Percentiles rank a stretch among this genome's conserved stretches.
These are phyloP conservation scores for Backusella morwellensis DNA, from an alignment of 192 early-diverging fungal species.

Conservation along the genomic window DNA sequence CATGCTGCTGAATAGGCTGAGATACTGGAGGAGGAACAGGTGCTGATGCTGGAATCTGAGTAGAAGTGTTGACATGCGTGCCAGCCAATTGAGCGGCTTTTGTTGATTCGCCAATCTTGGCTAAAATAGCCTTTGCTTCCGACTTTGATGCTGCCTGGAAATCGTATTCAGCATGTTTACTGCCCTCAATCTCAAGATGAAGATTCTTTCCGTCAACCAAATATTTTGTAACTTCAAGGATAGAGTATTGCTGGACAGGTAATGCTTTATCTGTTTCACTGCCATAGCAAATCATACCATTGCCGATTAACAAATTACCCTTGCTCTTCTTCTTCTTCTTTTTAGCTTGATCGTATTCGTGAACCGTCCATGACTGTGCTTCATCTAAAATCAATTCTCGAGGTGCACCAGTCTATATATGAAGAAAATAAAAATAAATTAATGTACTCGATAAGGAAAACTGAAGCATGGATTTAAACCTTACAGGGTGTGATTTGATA, in stretches of 20 bases:
- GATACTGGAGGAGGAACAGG: constrained; percentile 1
- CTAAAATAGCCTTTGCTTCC: constrained; percentile 66
- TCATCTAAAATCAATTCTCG: constrained; percentile 26
- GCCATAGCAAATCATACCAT: constrained; percentile 58
- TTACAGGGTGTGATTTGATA: constrained; percentile 3
- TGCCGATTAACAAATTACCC: constrained; percentile 65
- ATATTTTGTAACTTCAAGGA: constrained; percentile 59
- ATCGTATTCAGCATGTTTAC: constrained; percentile 54
- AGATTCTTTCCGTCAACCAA: constrained; percentile 64
- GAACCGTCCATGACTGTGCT: constrained; percentile 51
- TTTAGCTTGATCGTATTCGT: constrained; percentile 59
- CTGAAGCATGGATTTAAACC: constrained; percentile 4
- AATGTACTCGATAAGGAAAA: constrained; percentile 1
- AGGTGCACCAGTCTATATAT: neutral
- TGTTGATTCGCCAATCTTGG: constrained; percentile 59
- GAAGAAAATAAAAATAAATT: constrained; percentile 2
- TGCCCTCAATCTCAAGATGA: constrained; percentile 58
- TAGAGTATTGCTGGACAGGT: constrained; percentile 57
- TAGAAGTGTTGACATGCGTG: neutral
- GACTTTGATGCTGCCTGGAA: constrained; percentile 60
- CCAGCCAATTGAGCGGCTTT: constrained; percentile 42
- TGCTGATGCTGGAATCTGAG: neutral
- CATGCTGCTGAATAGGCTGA: neutral
- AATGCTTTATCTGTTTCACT: constrained; percentile 60
- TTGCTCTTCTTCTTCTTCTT: constrained; percentile 75